Evolutionary conservation across 1,139 yeast genomes (phyloP).

Genomic region (Nakaseomyces sp.): DNA sequence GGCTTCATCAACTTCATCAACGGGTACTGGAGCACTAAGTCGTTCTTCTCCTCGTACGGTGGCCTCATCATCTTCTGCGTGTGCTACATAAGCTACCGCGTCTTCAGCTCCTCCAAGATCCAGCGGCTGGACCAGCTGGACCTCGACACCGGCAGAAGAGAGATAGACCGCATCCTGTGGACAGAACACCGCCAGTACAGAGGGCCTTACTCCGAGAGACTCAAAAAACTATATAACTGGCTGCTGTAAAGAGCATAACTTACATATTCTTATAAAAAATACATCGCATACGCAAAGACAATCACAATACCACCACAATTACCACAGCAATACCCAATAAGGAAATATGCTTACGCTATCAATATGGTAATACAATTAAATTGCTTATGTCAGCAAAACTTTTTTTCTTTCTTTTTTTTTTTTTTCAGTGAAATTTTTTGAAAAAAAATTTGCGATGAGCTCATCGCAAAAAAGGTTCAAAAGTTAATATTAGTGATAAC

Average conservation of each 20-base stretch:
- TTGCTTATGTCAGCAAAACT: too few relatives aligned
- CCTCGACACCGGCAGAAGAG: conserved; percentile 71
- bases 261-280: too few relatives aligned
- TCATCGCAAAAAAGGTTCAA: too few relatives aligned
- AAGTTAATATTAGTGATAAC: too few relatives aligned
- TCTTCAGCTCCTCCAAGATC: conserved; percentile 45
- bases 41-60: conserved; percentile 64
- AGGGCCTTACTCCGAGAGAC: conserved; percentile 28
- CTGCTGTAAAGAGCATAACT: conserved; percentile 11
- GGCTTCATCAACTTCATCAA: conserved; percentile 64
- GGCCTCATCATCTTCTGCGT: conserved; percentile 48
- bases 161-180: conserved; percentile 52
- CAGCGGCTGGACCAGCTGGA: conserved; percentile 58
- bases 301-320: too few relatives aligned
- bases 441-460: conserved; percentile 5
- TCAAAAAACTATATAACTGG: conserved; percentile 23
- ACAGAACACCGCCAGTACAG: conserved; percentile 27
- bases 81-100: conserved; percentile 49
- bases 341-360: too few relatives aligned
- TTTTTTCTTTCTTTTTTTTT: background rate
- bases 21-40: conserved; percentile 53
- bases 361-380: too few relatives aligned
- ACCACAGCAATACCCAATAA: too few relatives aligned
- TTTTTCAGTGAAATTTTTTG: background rate
- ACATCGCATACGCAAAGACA: too few relatives aligned